Percentiles rank a stretch among this genome's conserved stretches.
Conservation (phyloP, 345 rosid species). For the Citropsis articulata region DNA sequence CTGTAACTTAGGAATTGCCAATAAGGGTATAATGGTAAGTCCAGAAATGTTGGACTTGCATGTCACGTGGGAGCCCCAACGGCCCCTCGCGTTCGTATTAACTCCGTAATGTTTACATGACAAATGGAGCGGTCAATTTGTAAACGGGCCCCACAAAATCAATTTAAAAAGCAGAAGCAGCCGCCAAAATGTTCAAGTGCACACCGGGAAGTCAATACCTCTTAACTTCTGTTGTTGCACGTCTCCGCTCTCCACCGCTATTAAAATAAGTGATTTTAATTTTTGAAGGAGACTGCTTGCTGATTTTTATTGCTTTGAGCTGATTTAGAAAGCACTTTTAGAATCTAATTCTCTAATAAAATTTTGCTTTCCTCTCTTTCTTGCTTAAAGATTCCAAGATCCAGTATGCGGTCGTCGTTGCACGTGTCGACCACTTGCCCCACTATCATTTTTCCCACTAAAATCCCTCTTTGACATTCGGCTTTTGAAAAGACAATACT, state of each 20-base stretch:
- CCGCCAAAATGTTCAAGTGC: no score
- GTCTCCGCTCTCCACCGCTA: not conserved
- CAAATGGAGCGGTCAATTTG: not conserved
- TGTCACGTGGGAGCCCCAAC: not conserved
- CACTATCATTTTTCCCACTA: not conserved
- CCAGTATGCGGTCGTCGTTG: not conserved
- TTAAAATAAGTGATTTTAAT: not conserved
- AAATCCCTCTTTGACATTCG: not conserved
- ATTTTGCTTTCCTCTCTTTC: not conserved
- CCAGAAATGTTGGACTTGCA: not conserved
- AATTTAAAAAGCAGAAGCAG: not conserved
- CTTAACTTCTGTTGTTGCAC: not conserved
- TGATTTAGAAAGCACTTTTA: not conserved
- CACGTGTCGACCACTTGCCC: not conserved
- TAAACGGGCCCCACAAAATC: not conserved
- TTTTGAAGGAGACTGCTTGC: not conserved
- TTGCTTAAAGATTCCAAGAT: constrained; percentile 11
- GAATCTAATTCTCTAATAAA: constrained; percentile 6
- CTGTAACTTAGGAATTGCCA: no score
- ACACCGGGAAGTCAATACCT: fast-evolving
- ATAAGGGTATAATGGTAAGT: not conserved
- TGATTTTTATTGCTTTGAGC: not conserved
- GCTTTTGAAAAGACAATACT: not conserved
- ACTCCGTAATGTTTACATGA: not conserved
- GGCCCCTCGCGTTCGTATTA: not conserved